A percentile compares a stretch with the other conserved stretches of the same genome.
Evolutionary conservation across 148 eudicot genomes (phyloP).

Genomic region (Pouteria glomerata): DNA sequence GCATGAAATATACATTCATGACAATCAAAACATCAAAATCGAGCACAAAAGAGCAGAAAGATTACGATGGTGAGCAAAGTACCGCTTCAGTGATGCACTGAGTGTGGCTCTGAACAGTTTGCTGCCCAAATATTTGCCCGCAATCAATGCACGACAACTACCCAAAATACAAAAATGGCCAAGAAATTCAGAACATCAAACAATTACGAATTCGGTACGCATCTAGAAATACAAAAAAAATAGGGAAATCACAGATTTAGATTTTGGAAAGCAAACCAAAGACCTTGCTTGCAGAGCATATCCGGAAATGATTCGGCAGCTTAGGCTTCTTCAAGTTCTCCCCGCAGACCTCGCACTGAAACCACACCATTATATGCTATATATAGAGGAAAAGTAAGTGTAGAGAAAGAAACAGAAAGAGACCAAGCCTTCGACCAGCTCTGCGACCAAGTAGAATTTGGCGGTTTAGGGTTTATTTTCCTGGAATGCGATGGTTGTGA

Average conservation of each 20-base stretch:
- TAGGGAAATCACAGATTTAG: neutral
- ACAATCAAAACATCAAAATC: neutral
- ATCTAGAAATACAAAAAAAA: neutral
- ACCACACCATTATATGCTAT: constrained; percentile 67
- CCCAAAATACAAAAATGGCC: neutral
- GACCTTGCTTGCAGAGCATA: constrained; percentile 66
- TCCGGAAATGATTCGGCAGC: constrained; percentile 70
- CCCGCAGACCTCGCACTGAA: constrained; percentile 91
- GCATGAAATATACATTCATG: neutral
- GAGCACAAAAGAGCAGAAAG: neutral
- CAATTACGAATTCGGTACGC: neutral
- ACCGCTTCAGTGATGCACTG: constrained; percentile 95
- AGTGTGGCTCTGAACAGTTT: constrained; percentile 68
- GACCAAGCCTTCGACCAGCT: neutral
- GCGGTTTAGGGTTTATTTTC: constrained; percentile 12
- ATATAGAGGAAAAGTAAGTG: too few relatives aligned
- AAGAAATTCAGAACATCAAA: neutral
- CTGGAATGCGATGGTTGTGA: constrained; percentile 7
- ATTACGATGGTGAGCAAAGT: constrained; percentile 4
- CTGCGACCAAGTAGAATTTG: neutral
- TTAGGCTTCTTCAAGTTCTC: constrained; percentile 90
- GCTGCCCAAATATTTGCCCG: constrained; percentile 57
- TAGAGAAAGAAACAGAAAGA: constrained; percentile 1
- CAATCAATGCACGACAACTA: constrained; percentile 92
- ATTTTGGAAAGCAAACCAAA: neutral